These are phyloP conservation scores for Candida krabiensis DNA, from an alignment of 805 yeast genomes.

Conservation along the genomic window DNA sequence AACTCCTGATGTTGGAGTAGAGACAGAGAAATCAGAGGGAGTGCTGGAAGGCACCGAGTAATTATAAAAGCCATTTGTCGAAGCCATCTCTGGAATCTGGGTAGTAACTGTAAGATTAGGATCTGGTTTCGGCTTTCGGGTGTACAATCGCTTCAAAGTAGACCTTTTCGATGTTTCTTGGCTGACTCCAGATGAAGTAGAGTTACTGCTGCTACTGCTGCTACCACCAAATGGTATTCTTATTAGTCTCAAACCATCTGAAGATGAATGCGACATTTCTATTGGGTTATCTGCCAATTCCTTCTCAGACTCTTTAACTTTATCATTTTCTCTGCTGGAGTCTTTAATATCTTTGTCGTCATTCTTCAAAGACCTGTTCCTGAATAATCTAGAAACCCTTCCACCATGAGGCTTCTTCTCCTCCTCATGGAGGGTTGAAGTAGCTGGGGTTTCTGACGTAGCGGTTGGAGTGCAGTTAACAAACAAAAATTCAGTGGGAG, in stretches of 20 bases:
- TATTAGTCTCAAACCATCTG: conserved; percentile 3
- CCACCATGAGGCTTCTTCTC: conserved; percentile 16
- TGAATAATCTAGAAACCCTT: conserved; percentile 22
- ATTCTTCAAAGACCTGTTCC: conserved; percentile 16
- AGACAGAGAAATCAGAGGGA: conserved; percentile 10
- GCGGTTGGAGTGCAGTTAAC: conserved; percentile 31
- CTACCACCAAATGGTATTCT: conserved; percentile 8
- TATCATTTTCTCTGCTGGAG: background rate
- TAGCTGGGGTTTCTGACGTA: conserved; percentile 1
- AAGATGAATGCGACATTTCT: background rate
- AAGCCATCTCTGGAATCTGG: background rate
- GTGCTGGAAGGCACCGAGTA: background rate
- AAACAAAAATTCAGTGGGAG: conserved; percentile 33
- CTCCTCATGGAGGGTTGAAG: conserved; percentile 9
- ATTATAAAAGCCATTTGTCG: background rate
- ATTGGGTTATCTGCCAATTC: background rate
- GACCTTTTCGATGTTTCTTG: conserved; percentile 11
- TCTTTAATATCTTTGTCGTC: conserved; percentile 9
- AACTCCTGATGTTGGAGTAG: conserved; percentile 10
- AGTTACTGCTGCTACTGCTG: too few species aligned
- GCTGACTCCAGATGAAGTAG: conserved; percentile 3
- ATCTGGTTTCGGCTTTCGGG: conserved; percentile 15
- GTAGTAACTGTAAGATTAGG: conserved; percentile 2
- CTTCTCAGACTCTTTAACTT: too few species aligned
- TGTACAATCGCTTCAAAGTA: conserved; percentile 16